Evolutionary conservation across 1,284 basidiomycete species (phyloP).

Genomic region (Caloboletus inedulis): DNA sequence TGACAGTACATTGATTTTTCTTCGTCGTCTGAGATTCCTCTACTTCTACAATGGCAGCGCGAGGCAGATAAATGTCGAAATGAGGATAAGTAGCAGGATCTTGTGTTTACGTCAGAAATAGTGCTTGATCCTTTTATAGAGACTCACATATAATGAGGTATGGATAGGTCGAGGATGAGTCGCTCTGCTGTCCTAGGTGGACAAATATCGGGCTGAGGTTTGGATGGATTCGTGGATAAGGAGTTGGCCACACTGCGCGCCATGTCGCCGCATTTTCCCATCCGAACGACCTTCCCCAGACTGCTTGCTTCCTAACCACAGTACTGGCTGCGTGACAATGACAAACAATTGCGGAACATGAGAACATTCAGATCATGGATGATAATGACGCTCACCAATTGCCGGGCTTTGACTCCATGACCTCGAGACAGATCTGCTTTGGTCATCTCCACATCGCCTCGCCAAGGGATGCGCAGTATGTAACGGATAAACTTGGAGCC

Average conservation of each 20-base stretch:
- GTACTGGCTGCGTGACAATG: neutral
- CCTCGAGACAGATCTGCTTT: neutral
- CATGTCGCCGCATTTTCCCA: constrained; percentile 18
- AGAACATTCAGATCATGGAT: neutral
- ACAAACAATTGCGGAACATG: neutral
- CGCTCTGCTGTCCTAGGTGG: neutral
- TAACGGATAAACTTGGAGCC: constrained; percentile 23
- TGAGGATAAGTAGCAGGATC: constrained; percentile 46
- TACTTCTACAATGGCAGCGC: neutral
- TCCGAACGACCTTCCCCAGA: constrained; percentile 23
- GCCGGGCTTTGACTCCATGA: neutral
- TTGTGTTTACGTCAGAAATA: constrained; percentile 20
- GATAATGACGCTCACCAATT: constrained; percentile 6
- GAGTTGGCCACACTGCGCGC: constrained; percentile 21
- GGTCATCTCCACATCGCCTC: neutral
- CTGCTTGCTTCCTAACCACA: neutral
- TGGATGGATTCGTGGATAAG: neutral
- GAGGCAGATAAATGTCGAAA: constrained; percentile 44
- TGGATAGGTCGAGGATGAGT: constrained; percentile 30
- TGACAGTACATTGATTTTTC: neutral
- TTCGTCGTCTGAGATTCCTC: neutral
- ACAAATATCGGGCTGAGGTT: neutral
- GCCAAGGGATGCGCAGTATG: constrained; percentile 3
- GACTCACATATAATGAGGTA: constrained; percentile 35
- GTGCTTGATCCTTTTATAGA: neutral